Base-by-base conservation (phyloP, 805 yeast species). In the Pichia cabralensis region DNA sequence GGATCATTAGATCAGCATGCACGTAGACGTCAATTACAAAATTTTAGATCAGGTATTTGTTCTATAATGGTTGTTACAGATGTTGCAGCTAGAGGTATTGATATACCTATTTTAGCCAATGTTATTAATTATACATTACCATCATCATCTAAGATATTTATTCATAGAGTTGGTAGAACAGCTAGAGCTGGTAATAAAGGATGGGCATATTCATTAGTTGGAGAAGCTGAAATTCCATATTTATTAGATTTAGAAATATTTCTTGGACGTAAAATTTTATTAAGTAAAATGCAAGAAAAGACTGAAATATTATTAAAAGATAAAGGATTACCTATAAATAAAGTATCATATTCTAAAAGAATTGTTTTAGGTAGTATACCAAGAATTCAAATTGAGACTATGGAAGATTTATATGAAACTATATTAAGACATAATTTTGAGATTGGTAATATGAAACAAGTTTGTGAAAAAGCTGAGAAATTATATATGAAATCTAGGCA, bases 101-200 rank as follows among this genome's bases (percentile, higher is more conserved):
- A 94, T 74, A 84, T 92, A 45, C 98, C 98, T 0, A 77, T 92
- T 37, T 70, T 92, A 52, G 95, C 97, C 6, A 88, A 94, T 52
- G 99, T 92, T 34, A 71, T 92, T 46, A 92, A 92, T 56, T 92
- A 73, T 58, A 76, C 95, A 1, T 66, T 92, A 40, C 97, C 97
- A 9, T 80, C 85, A 1, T 79, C 94, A 2, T 85, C 96, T 4
- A 92, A 94, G 58, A 81, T 89, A 39, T 92, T 92, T 58, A 73
- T 92, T 36, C 99, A 92, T 61, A 76, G 99, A 62, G 97, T 92
- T 30, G 99, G 99, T 58, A 79, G 99, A 70, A 92, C 99, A 30
- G 99, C 98, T 9, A 81, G 99, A 70, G 98, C 98, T 8, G 99
- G 99, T 55, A 80, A 85, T 55, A 76, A 71, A 47, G 99, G 99